Evolutionary conservation across 257 asterid genomes (phyloP), one percentile per base, ranked within the genome.

Genomic region (Rubia yunnanensis): DNA sequence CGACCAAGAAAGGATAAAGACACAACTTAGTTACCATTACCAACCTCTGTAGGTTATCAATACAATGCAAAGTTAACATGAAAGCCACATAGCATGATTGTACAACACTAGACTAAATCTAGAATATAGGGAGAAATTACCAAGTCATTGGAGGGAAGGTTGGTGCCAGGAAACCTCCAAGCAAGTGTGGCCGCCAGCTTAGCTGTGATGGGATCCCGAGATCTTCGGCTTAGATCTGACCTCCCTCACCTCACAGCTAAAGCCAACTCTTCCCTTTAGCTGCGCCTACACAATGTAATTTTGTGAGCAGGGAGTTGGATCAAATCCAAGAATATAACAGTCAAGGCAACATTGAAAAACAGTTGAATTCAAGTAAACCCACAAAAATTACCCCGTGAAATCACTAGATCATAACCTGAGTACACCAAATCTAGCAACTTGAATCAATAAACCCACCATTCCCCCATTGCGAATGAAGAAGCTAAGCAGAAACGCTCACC

Each of bases 161-260:
- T 90, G 63, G 92, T 53, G 66, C 86, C 79, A 76, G 95, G 71
- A 72, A 71, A 80, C 81, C 96, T 85, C 94, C 96, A 83, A 67
- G 82, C 80, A 73, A 92, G 65, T 63, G 96, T 72, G 0, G 99
- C 80, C 78, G 97, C 95, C 99, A 94, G 82, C 75, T 79, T 84
- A 64, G 74, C 84, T 70, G 80, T 65, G 75, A 74, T 70, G 80
- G 60, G 76, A 75, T 78, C 65, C 57, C 31, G 55, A 80, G 72
- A 74, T 79, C 83, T 76, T 64, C 85, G 67, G 76, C 66, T 72
- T 91, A 75, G 94, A 87, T 85, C 91, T 70, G 72, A 49, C 66
- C 57, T 59, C 5, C 73, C 63, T 70, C 81, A 67, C 65, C 31
- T 24, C 67, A 67, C 81, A 75, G 73, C 83, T 70, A 72, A 70